These are phyloP conservation scores for Populus tomentosa DNA, from an alignment of 441 rosid species.

Conservation along the genomic window DNA sequence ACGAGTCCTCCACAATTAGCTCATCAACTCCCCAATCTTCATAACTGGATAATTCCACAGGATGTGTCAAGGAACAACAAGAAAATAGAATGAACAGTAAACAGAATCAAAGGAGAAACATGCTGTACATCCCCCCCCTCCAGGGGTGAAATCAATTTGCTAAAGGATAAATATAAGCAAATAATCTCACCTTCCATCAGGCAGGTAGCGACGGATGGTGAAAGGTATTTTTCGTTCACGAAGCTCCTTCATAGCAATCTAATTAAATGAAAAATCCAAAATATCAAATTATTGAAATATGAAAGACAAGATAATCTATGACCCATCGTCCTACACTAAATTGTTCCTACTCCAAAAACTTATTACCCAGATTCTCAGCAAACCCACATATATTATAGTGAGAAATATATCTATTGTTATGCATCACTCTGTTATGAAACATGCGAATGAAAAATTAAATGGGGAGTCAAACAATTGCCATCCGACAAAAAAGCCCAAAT, in stretches of 20 bases:
- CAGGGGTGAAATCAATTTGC: not conserved
- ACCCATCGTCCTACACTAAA: not conserved
- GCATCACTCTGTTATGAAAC: not conserved
- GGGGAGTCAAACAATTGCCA: not conserved
- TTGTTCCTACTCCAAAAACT: not conserved
- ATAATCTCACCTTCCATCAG: constrained; percentile 76
- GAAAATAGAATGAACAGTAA: not conserved
- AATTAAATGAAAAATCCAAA: not conserved
- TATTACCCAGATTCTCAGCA: not conserved
- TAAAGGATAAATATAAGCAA: not conserved
- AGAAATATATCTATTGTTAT: not conserved
- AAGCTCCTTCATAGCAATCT: constrained; percentile 95
- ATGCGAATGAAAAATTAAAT: too few species aligned
- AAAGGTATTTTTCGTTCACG: constrained; percentile 82
- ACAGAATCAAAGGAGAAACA: not conserved
- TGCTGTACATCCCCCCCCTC: not conserved
- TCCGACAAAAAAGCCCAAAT: not conserved
- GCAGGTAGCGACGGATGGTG: constrained; percentile 72
- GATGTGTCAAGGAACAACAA: not conserved
- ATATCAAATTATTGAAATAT: not conserved
- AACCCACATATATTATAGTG: not conserved
- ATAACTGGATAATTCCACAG: constrained; percentile 36
- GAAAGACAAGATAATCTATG: not conserved
- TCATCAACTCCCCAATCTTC: constrained; percentile 96
- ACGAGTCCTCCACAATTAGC: constrained; percentile 82